A percentile compares a stretch with the other conserved stretches of the same genome.
Conservation (phyloP, 1,284 basidiomycete genomes). For the Heterobasidion parviporum region DNA sequence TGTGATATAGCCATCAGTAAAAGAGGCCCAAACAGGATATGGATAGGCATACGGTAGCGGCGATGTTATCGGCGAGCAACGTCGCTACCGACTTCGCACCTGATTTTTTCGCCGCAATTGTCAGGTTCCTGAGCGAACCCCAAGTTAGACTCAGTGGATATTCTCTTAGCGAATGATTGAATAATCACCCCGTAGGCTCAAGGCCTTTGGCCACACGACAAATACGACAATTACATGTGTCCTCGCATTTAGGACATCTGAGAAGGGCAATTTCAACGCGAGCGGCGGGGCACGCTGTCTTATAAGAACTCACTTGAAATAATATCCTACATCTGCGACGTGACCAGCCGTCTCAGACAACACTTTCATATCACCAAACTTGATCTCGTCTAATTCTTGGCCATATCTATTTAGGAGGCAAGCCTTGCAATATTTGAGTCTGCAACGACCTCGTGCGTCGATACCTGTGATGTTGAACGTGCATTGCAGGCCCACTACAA, state of each 20-base stretch:
- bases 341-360: constrained; percentile 9
- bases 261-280: neutral
- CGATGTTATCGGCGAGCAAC: constrained; percentile 25
- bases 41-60: constrained; percentile 20
- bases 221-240: constrained; percentile 53
- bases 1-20: neutral
- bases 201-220: constrained; percentile 60
- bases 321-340: constrained; percentile 15
- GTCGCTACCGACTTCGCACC: constrained; percentile 30
- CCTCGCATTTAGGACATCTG: constrained; percentile 63
- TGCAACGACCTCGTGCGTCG: constrained; percentile 36
- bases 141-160: neutral
- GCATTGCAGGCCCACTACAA: constrained; percentile 40
- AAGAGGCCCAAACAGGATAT: neutral
- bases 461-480: constrained; percentile 27
- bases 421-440: constrained; percentile 48
- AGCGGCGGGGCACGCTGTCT: too few relatives aligned
- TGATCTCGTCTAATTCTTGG: constrained; percentile 41
- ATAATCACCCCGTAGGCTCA: constrained; percentile 45
- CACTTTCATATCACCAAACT: constrained; percentile 7
- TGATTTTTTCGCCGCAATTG: constrained; percentile 24
- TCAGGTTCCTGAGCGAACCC: constrained; percentile 24
- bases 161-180: neutral
- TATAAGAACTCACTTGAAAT: constrained; percentile 39
- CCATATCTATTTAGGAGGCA: constrained; percentile 64